These are phyloP conservation scores for Athelia sp. DNA, from an alignment of 1,284 basidiomycete species.

Conservation along the genomic window DNA sequence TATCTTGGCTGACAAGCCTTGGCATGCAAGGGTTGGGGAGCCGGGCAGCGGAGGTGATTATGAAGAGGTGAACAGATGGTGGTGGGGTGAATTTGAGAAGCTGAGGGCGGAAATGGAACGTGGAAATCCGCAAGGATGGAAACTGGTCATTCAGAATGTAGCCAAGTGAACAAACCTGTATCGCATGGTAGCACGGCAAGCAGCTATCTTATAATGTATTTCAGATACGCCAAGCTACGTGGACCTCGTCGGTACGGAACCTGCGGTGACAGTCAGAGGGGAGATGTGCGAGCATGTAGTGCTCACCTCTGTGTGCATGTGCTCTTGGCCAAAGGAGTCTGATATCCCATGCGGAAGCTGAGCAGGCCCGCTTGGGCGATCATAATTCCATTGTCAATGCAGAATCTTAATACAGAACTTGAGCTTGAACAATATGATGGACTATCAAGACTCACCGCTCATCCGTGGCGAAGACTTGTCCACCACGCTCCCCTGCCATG, in stretches of 20 bases:
- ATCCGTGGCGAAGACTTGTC: slow-evolving; percentile 93
- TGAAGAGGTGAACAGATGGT: slow-evolving; percentile 60
- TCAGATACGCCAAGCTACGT: slow-evolving; percentile 79
- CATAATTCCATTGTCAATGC: slow-evolving; percentile 99
- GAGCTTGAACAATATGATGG: slow-evolving; percentile 5
- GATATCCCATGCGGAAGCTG: slow-evolving; percentile 88
- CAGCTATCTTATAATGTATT: neutral
- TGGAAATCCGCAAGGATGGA: slow-evolving; percentile 43
- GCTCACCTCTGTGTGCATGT: slow-evolving; percentile 84
- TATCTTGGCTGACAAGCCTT: slow-evolving; percentile 74
- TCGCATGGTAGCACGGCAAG: neutral
- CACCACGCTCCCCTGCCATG: slow-evolving; percentile 90
- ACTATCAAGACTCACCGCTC: slow-evolving; percentile 60
- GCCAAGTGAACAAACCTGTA: slow-evolving; percentile 9
- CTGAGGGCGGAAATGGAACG: slow-evolving; percentile 42
- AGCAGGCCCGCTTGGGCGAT: slow-evolving; percentile 97
- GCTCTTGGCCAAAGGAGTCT: slow-evolving; percentile 74
- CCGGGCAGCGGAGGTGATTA: slow-evolving; percentile 33
- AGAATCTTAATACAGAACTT: slow-evolving; percentile 61
- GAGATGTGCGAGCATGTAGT: neutral
- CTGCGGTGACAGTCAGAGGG: slow-evolving; percentile 32
- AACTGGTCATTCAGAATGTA: slow-evolving; percentile 47
- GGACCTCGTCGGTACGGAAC: slow-evolving; percentile 89
- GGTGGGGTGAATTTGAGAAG: slow-evolving; percentile 68
- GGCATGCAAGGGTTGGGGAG: slow-evolving; percentile 43